Percentiles rank a stretch among this genome's conserved stretches.
Evolutionary conservation across 306 rosid species (phyloP).

Genomic region (Mimosa pudica): DNA sequence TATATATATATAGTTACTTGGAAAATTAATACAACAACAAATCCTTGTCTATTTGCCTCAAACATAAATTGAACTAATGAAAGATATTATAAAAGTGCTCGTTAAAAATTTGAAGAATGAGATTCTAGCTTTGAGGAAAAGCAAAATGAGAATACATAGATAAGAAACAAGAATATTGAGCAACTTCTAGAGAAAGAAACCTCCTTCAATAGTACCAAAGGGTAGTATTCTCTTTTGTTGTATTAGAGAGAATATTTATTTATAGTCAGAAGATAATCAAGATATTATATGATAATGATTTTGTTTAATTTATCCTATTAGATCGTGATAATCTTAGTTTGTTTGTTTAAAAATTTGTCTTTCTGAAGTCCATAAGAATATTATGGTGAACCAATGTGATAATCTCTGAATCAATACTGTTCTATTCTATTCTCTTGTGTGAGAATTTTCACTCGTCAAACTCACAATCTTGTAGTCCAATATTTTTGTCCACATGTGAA

Average conservation of each 20-base stretch:
- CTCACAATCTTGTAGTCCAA: slow-evolving; percentile 36
- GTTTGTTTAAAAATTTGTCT: slow-evolving; percentile 20
- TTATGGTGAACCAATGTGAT: slow-evolving; percentile 37
- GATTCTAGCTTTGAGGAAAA: slow-evolving; percentile 65
- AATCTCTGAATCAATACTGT: slow-evolving; percentile 12
- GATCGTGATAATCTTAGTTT: slow-evolving; percentile 23
- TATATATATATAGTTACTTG: no score
- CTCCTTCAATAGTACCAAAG: slow-evolving; percentile 27
- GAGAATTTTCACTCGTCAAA: slow-evolving; percentile 20
- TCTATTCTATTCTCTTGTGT: slow-evolving; percentile 21
- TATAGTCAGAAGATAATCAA: not conserved
- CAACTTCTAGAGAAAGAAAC: slow-evolving; percentile 57
- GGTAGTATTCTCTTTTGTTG: slow-evolving; percentile 39
- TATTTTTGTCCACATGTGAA: not conserved
- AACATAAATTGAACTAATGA: no score
- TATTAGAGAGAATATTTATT: not conserved
- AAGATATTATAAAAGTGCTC: not conserved
- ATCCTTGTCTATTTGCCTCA: no score
- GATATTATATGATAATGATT: slow-evolving; percentile 19
- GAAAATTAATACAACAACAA: no score
- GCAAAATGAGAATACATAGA: slow-evolving; percentile 49
- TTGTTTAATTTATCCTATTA: slow-evolving; percentile 35
- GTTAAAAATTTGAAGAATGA: slow-evolving; percentile 36
- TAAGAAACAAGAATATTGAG: slow-evolving; percentile 46
- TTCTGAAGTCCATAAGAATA: slow-evolving; percentile 46